Percentiles rank a stretch among this genome's conserved stretches.
phyloP scores from a whole-genome alignment of 129 eudicot species.

The Gnaphalium uliginosum region DNA sequence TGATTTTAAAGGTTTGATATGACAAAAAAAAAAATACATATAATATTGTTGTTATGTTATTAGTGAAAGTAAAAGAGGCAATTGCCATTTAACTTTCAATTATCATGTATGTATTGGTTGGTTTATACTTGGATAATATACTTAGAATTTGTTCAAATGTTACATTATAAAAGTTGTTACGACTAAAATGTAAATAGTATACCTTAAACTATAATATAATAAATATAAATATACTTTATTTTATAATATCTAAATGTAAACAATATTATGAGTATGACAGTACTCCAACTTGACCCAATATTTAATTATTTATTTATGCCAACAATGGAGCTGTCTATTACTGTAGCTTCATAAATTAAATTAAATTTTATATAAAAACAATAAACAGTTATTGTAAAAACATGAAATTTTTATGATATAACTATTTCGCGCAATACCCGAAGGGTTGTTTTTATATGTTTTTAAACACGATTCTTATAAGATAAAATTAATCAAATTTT shows the following conservation, averaged over 20 bases:
- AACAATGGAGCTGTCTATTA: constrained; percentile 9
- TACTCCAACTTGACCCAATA: constrained; percentile 8
- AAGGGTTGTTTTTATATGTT: not conserved
- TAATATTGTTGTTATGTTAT: constrained; percentile 11
- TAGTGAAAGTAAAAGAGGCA: constrained; percentile 24
- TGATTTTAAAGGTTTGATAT: not conserved
- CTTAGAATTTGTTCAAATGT: not conserved
- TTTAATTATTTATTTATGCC: not conserved
- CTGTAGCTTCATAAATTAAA: not conserved
- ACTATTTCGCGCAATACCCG: constrained; percentile 23
- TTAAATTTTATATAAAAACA: not conserved
- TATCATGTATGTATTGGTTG: constrained; percentile 24
- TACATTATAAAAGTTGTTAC: not conserved
- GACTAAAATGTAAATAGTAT: not conserved
- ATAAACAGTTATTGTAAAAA: not conserved
- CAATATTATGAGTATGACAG: not conserved
- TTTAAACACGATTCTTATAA: not conserved
- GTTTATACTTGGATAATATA: constrained; percentile 6
- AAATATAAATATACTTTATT: too few species aligned
- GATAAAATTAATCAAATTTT: too few species aligned
- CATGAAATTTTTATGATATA: constrained; percentile 17
- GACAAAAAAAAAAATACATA: not conserved
- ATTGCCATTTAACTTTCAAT: constrained; percentile 24
- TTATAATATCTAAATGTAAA: not conserved
- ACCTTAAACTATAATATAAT: too few species aligned